Percentiles rank a stretch among this genome's conserved stretches.
phyloP scores from a whole-genome alignment of 2,329 filamentous ascomycete genomes.

The Aureobasidium lini region DNA sequence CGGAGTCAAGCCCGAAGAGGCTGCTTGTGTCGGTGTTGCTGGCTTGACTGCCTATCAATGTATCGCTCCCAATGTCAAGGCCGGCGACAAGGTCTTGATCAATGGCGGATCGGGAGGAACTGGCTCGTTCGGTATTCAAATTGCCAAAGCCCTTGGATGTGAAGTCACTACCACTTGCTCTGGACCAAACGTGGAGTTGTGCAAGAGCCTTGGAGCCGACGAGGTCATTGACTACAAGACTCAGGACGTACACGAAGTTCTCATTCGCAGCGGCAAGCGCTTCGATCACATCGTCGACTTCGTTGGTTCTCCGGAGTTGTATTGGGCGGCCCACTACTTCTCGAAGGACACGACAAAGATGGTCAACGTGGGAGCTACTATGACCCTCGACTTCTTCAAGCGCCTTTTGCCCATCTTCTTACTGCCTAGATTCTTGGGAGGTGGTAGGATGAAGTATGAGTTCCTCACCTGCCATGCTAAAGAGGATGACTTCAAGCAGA shows the following conservation, averaged over 20 bases:
- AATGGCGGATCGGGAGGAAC: slow-evolving; percentile 58
- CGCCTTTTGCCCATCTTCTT: slow-evolving; percentile 32
- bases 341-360: slow-evolving; percentile 44
- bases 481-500: slow-evolving; percentile 37
- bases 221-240: slow-evolving; percentile 55
- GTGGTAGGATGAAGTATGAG: slow-evolving; percentile 40
- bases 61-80: slow-evolving; percentile 30
- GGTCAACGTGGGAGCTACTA: slow-evolving; percentile 43
- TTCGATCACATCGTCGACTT: slow-evolving; percentile 53
- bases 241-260: slow-evolving; percentile 38
- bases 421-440: slow-evolving; percentile 43
- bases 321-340: slow-evolving; percentile 46
- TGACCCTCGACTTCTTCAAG: slow-evolving; percentile 26
- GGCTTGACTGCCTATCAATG: slow-evolving; percentile 35
- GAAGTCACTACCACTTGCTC: slow-evolving; percentile 55
- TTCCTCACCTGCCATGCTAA: slow-evolving; percentile 33
- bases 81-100: slow-evolving; percentile 50
- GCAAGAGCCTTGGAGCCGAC: slow-evolving; percentile 53
- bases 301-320: slow-evolving; percentile 47
- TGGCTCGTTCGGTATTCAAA: slow-evolving; percentile 54
- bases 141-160: slow-evolving; percentile 54
- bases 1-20: slow-evolving; percentile 29
- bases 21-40: slow-evolving; percentile 30
- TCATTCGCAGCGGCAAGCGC: slow-evolving; percentile 40
- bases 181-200: slow-evolving; percentile 48